These are phyloP conservation scores for Puccinia hordei DNA, from an alignment of 1,284 basidiomycete genomes.

Conservation along the genomic window DNA sequence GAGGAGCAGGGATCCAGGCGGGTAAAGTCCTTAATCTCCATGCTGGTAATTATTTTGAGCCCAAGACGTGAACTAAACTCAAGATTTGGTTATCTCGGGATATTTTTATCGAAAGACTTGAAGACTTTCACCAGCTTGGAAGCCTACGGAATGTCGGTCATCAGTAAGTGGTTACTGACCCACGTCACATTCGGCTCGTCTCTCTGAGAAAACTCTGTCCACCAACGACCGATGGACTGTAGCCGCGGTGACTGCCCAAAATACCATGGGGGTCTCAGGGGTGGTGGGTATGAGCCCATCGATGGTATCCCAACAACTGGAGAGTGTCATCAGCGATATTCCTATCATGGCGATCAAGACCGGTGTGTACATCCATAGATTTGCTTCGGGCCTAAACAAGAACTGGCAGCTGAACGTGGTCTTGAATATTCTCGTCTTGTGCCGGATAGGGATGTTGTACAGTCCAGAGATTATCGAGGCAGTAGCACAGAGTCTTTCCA, in stretches of 20 bases:
- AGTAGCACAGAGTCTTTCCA: not conserved
- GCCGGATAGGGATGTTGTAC: slow-evolving; percentile 40
- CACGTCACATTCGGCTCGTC: not conserved
- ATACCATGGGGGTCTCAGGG: slow-evolving; percentile 79
- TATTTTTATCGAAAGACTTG: slow-evolving; percentile 67
- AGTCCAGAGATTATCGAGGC: slow-evolving; percentile 30
- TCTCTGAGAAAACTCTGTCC: no score
- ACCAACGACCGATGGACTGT: no score
- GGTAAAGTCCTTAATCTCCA: slow-evolving; percentile 56
- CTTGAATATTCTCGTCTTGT: not conserved
- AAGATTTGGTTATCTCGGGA: no score
- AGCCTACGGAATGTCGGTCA: slow-evolving; percentile 81
- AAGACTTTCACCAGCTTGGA: slow-evolving; percentile 72
- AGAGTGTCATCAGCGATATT: slow-evolving; percentile 74
- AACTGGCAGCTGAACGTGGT: no score
- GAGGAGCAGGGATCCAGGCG: slow-evolving; percentile 87
- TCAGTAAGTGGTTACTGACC: slow-evolving; percentile 61
- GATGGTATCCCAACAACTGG: slow-evolving; percentile 65
- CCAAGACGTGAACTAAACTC: no score
- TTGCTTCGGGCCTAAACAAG: not conserved
- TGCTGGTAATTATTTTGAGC: no score
- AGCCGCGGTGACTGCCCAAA: slow-evolving; percentile 84
- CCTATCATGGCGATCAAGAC: slow-evolving; percentile 78
- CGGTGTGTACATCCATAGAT: slow-evolving; percentile 64
- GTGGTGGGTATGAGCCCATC: slow-evolving; percentile 59